These are phyloP conservation scores for Amanita molliuscula DNA, from an alignment of 768 basidiomycete species.

Conservation along the genomic window DNA sequence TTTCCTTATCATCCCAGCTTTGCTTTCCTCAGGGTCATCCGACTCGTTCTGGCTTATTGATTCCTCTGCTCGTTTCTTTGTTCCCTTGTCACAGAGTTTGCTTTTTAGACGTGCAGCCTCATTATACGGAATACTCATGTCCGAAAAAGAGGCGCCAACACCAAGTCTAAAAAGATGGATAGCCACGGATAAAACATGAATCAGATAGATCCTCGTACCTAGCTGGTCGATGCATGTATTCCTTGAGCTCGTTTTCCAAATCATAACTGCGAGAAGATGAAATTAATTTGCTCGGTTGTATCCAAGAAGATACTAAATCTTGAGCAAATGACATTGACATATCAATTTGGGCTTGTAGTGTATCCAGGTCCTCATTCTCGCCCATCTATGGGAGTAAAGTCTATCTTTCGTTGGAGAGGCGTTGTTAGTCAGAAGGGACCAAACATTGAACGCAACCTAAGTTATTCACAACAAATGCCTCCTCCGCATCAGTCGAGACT, in stretches of 20 bases:
- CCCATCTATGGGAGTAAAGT: constrained; percentile 3
- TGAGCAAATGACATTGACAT: constrained; percentile 70
- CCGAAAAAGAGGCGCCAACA: constrained; percentile 59
- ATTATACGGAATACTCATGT: constrained; percentile 29
- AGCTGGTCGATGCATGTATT: constrained; percentile 58
- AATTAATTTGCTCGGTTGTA: constrained; percentile 41
- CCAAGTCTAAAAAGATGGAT: constrained; percentile 42
- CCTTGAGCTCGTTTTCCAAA: constrained; percentile 48
- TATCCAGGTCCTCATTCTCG: constrained; percentile 45
- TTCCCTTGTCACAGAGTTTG: constrained; percentile 36
- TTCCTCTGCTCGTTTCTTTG: constrained; percentile 33
- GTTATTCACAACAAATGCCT: constrained; percentile 3
- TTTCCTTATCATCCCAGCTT: constrained; percentile 48
- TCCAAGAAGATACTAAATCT: constrained; percentile 68
- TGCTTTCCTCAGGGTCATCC: constrained; percentile 50
- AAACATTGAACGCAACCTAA: constrained; percentile 4
- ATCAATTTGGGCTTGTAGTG: constrained; percentile 76
- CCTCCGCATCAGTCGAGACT: neutral
- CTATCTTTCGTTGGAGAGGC: neutral
- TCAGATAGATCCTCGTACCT: constrained; percentile 34
- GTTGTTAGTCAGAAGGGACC: neutral
- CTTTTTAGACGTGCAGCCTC: constrained; percentile 56
- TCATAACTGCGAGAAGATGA: constrained; percentile 24
- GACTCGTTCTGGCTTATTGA: constrained; percentile 18
- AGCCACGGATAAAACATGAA: constrained; percentile 4